phyloP scores from a whole-genome alignment of 495 filamentous ascomycete genomes.

The Penicillium goetzii region DNA sequence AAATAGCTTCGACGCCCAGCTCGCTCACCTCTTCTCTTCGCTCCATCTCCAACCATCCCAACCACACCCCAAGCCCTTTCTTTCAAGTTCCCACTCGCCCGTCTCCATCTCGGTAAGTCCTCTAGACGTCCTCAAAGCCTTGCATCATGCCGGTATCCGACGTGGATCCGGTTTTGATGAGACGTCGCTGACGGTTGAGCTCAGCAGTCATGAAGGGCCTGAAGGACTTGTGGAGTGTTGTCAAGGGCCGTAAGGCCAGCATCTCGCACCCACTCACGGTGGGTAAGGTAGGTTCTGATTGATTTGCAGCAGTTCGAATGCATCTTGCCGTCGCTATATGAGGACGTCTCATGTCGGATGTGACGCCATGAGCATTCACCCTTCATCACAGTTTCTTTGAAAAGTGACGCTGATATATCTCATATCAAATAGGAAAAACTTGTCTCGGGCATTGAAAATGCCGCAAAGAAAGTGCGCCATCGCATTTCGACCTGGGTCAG shows the following conservation, averaged over 20 bases:
- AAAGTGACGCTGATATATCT: neutral
- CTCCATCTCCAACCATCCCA: neutral
- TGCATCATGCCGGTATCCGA: neutral
- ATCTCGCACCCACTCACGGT: neutral
- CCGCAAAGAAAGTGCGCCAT: neutral
- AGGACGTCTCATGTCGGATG: neutral
- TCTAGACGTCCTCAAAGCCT: neutral
- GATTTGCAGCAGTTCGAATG: neutral
- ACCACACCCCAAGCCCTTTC: neutral
- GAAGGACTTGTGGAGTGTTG: neutral
- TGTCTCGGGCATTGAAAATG: neutral
- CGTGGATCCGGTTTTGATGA: neutral
- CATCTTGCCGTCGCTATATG: neutral
- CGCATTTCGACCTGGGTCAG: neutral
- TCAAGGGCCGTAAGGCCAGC: neutral
- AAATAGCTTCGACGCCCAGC: neutral
- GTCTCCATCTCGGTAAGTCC: neutral
- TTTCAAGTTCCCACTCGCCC: neutral
- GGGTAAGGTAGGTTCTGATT: neutral
- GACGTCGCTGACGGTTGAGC: neutral
- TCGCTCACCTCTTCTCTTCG: neutral
- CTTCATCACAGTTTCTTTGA: neutral
- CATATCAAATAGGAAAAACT: neutral
- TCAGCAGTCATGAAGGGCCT: neutral
- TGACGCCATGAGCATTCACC: neutral